These are phyloP conservation scores for Cicer bijugum DNA, from an alignment of 306 rosid species.

Conservation along the genomic window DNA sequence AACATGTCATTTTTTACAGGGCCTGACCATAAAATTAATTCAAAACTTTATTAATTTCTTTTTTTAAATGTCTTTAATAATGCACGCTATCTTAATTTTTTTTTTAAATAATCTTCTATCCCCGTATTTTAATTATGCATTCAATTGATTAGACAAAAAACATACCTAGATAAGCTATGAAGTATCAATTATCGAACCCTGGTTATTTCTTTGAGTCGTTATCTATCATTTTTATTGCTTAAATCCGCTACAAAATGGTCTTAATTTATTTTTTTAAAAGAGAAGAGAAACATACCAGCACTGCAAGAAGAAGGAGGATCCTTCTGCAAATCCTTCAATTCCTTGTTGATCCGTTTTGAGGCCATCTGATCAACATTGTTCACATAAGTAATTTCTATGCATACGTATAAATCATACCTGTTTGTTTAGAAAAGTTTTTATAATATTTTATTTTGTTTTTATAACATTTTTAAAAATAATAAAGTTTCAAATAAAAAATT, in stretches of 20 bases:
- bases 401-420: neutral
- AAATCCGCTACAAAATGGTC: no score
- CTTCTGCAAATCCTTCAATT: slow-evolving; percentile 68
- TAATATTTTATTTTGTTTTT: no score
- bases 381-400: neutral
- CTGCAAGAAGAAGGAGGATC: slow-evolving; percentile 74
- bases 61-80: no score
- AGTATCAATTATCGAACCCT: no score
- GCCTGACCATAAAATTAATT: slow-evolving; percentile 24
- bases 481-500: no score
- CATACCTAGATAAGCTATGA: neutral
- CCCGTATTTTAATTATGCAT: neutral
- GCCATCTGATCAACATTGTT: slow-evolving; percentile 47
- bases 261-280: neutral
- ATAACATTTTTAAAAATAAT: no score
- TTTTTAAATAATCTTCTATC: neutral
- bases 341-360: slow-evolving; percentile 63
- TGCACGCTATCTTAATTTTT: neutral
- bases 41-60: neutral
- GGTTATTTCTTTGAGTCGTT: no score
- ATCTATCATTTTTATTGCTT: no score
- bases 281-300: slow-evolving; percentile 55
- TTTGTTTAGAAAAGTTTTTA: no score
- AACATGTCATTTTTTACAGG: slow-evolving; percentile 40
- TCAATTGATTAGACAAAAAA: neutral